These are phyloP conservation scores for Paraphaeosphaeria minitans DNA, from an alignment of 2,329 filamentous ascomycete genomes.

Conservation along the genomic window DNA sequence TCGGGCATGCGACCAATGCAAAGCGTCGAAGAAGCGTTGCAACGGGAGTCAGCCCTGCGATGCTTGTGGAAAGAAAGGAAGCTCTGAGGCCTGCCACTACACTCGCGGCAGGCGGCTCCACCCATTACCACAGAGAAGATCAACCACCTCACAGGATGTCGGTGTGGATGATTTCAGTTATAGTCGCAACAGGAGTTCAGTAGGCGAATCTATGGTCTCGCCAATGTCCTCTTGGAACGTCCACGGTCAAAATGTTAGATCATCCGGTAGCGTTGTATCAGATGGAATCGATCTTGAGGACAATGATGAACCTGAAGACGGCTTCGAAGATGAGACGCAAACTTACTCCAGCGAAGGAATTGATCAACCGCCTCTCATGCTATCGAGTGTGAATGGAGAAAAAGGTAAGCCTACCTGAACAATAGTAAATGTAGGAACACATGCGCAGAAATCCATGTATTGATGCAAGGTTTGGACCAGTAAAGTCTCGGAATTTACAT, in stretches of 20 bases:
- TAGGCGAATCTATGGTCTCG: conserved; percentile 5
- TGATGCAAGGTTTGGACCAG: background rate
- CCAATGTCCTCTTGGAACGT: conserved; percentile 15
- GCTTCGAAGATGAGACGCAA: conserved; percentile 21
- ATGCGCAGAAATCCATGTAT: background rate
- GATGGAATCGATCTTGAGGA: background rate
- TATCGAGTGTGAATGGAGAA: conserved; percentile 60
- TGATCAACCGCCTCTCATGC: conserved; percentile 47
- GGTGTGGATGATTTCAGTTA: background rate
- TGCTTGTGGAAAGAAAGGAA: conserved; percentile 24
- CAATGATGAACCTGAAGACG: conserved; percentile 12
- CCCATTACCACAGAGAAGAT: conserved; percentile 13
- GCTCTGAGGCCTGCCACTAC: conserved; percentile 20
- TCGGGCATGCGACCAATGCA: conserved; percentile 28
- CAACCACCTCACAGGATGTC: conserved; percentile 6
- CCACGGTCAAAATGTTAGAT: conserved; percentile 9
- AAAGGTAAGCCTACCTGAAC: conserved; percentile 42
- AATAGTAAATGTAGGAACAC: background rate
- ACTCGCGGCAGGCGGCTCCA: conserved; percentile 17
- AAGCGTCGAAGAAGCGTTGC: conserved; percentile 29
- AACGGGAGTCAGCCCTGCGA: conserved; percentile 23
- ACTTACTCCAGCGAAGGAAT: conserved; percentile 17
- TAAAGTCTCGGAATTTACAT: conserved; percentile 15
- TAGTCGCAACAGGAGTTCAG: conserved; percentile 4
- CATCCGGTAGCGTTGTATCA: conserved; percentile 3